A percentile compares a stretch with the other conserved stretches of the same genome.
These are phyloP conservation scores for Arthrinium phaeospermum DNA, from an alignment of 2,329 filamentous ascomycete genomes.

Conservation along the genomic window DNA sequence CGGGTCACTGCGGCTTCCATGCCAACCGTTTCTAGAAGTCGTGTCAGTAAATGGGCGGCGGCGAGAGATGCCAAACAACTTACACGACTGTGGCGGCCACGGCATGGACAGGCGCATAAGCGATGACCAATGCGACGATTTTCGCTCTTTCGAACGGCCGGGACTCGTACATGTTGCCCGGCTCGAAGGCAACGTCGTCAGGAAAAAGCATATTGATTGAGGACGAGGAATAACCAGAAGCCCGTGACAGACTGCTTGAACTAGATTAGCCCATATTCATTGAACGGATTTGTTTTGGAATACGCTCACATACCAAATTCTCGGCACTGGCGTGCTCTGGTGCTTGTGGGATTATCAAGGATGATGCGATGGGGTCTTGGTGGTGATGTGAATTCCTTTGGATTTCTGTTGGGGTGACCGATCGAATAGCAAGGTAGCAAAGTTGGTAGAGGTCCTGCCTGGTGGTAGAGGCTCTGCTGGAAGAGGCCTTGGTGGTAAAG, in stretches of 20 bases:
- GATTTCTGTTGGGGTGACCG: too few relatives aligned
- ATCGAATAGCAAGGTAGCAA: too few relatives aligned
- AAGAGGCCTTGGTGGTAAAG: too few relatives aligned
- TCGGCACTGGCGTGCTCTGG: too few relatives aligned
- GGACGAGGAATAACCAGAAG: background rate
- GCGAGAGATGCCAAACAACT: background rate
- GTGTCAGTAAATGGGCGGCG: background rate
- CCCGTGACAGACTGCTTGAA: background rate
- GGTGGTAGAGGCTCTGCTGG: too few relatives aligned
- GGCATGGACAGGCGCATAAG: background rate
- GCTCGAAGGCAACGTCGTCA: background rate
- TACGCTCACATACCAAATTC: too few relatives aligned
- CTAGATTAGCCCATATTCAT: too few relatives aligned
- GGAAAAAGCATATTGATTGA: background rate
- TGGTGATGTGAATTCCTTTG: too few relatives aligned
- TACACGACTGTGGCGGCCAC: background rate
- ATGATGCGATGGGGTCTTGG: too few relatives aligned
- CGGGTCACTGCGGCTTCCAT: background rate
- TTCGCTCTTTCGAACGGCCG: background rate
- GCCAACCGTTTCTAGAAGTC: background rate
- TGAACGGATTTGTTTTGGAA: too few relatives aligned
- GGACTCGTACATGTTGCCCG: background rate
- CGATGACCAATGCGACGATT: background rate
- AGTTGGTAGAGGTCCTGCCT: too few relatives aligned
- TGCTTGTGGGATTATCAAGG: too few relatives aligned